Conservation (phyloP, 805 yeast genomes). For the Ascoidea rubescens region DNA sequence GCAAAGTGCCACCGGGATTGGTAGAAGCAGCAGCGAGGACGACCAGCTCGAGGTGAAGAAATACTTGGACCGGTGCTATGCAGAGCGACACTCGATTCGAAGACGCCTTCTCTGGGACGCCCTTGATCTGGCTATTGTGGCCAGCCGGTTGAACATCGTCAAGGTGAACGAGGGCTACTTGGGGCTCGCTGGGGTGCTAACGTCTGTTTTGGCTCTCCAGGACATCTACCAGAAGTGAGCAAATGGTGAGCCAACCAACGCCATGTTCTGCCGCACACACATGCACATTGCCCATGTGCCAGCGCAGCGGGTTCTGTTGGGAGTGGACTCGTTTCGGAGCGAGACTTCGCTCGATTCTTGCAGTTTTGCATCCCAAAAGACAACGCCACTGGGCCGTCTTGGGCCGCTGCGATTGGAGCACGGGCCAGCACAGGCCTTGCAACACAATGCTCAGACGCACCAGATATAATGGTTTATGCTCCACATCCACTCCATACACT, state of each 20-base stretch:
- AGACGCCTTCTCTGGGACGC: conserved; percentile 65
- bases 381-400: no score
- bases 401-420: no score
- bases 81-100: conserved; percentile 34
- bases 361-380: no score
- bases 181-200: conserved; percentile 74
- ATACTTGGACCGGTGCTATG: conserved; percentile 25
- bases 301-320: background rate
- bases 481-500: no score
- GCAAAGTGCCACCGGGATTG: conserved; percentile 19
- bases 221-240: conserved; percentile 26
- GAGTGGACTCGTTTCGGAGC: background rate
- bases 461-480: no score
- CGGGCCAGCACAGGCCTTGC: no score
- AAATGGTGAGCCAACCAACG: no score
- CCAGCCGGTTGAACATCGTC: conserved; percentile 48
- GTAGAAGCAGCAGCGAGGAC: conserved; percentile 21
- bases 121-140: conserved; percentile 63
- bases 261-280: background rate
- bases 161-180: conserved; percentile 63
- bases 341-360: background rate
- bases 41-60: conserved; percentile 25
- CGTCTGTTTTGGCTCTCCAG: conserved; percentile 65
- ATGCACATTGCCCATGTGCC: background rate
- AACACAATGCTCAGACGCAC: no score